Evolutionary conservation across 2,329 filamentous ascomycete species (phyloP), one percentile per base, ranked within the genome.

Genomic region (Ophiostoma novo-ulmi): DNA sequence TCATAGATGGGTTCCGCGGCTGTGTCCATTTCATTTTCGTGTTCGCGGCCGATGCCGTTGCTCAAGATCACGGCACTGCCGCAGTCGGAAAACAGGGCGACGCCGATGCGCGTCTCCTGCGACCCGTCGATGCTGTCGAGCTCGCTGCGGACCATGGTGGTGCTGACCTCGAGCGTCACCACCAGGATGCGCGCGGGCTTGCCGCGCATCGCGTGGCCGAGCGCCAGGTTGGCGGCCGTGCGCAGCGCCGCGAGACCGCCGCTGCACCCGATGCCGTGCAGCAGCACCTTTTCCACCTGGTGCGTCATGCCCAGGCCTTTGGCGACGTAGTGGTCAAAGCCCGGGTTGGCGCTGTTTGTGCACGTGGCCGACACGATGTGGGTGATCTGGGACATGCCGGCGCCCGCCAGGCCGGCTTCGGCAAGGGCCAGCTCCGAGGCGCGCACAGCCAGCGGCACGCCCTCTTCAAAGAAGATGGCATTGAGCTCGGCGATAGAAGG

Each of bases 361-460:
- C 89, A 91, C 5, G 88, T 90, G 0, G 88, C 89, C 35, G 87
- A 85, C 10, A 91, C 87, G 58, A 90, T 82, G 75, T 91, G 89
- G 3, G 88, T 91, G 73, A 91, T 87, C 69, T 87, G 80, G 76
- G 17, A 8, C 38, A 58, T 26, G 39, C 3, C 36, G 36, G 35
- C 17, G 17, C 36, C 63, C 61, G 83, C 81, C 61, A 88, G 77
- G 20, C 81, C 80, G 5, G 87, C 85, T 76, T 88, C 86, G 8
- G 80, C 78, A 11, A 88, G 80, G 5, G 87, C 87, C 76, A 87
- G 86, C 36, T 80, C 80, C 31, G 85, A 81, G 1, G 87, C 87
- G 11, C 78, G 78, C 6, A 88, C 80, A 7, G 87, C 86, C 1
- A 89, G 79, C 1, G 86, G 85, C 1, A 89, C 81, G 14, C 87